Conservation (phyloP, 306 rosid species). For the Casuarina cunninghamiana region DNA sequence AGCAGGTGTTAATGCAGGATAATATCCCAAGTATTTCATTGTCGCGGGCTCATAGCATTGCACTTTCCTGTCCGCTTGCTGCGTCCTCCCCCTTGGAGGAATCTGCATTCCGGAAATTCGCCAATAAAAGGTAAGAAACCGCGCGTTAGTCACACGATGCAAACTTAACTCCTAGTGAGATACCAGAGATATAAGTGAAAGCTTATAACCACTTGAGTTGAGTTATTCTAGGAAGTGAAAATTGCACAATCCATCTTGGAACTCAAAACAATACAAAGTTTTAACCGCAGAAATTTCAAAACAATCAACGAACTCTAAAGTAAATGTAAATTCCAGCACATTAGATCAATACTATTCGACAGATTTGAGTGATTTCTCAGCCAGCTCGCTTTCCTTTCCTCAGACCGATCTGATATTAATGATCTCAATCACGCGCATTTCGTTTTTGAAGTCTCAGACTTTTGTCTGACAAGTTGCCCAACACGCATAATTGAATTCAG, state of each 20-base stretch:
- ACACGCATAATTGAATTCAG: neutral
- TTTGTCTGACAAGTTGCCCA: neutral
- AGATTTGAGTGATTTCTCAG: neutral
- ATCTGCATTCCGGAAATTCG: conserved; percentile 47
- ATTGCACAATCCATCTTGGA: neutral
- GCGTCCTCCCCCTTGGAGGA: conserved; percentile 80
- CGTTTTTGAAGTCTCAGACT: neutral
- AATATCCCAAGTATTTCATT: conserved; percentile 87
- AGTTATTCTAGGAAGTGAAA: neutral
- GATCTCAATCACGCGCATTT: neutral
- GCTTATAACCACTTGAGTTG: neutral
- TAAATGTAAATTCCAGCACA: neutral
- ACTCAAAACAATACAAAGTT: neutral
- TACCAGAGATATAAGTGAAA: neutral
- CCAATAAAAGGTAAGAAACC: conserved; percentile 21
- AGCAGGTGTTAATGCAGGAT: conserved; percentile 62
- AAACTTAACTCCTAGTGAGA: neutral
- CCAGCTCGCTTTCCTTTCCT: neutral
- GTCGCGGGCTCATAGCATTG: conserved; percentile 95
- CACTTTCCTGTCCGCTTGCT: conserved; percentile 68
- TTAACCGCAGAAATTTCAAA: neutral
- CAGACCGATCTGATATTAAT: neutral
- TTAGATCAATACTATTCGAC: neutral
- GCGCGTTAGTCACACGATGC: neutral
- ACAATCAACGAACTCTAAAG: neutral